Percentiles rank a stretch among this genome's conserved stretches.
These are phyloP conservation scores for Ustilago vetiveriae DNA, from an alignment of 1,284 basidiomycete species.

Conservation along the genomic window DNA sequence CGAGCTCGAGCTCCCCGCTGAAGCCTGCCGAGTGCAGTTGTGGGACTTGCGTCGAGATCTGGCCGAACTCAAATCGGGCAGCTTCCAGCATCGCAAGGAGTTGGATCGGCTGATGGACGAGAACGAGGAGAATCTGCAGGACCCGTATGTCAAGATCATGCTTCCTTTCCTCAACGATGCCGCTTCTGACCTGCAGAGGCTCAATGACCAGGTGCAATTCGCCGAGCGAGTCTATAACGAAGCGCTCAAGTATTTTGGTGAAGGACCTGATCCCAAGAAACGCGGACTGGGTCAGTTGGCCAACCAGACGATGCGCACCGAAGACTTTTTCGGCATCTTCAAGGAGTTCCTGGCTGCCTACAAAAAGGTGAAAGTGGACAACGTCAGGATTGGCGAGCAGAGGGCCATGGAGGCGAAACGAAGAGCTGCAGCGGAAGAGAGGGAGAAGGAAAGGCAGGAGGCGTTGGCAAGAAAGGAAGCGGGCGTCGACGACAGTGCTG, in stretches of 20 bases:
- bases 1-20: conserved; percentile 86
- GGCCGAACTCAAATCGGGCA: conserved; percentile 66
- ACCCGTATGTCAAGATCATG: conserved; percentile 66
- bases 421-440: conserved; percentile 62
- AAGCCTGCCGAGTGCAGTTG: conserved; percentile 79
- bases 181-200: conserved; percentile 49
- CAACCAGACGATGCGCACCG: conserved; percentile 61
- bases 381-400: conserved; percentile 62
- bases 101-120: conserved; percentile 64
- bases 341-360: conserved; percentile 65
- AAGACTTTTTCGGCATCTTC: conserved; percentile 67
- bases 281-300: conserved; percentile 57
- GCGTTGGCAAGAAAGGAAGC: conserved; percentile 62
- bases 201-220: conserved; percentile 63
- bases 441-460: conserved; percentile 60
- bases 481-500: conserved; percentile 62
- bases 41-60: conserved; percentile 63
- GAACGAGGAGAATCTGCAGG: conserved; percentile 57
- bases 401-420: conserved; percentile 62
- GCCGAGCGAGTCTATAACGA: conserved; percentile 63
- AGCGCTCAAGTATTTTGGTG: conserved; percentile 65
- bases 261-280: conserved; percentile 63
- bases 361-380: conserved; percentile 63
- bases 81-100: conserved; percentile 63
- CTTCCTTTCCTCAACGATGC: conserved; percentile 64